Evolutionary conservation across 495 filamentous ascomycete genomes (phyloP).

Genomic region (Penicillium lagena): DNA sequence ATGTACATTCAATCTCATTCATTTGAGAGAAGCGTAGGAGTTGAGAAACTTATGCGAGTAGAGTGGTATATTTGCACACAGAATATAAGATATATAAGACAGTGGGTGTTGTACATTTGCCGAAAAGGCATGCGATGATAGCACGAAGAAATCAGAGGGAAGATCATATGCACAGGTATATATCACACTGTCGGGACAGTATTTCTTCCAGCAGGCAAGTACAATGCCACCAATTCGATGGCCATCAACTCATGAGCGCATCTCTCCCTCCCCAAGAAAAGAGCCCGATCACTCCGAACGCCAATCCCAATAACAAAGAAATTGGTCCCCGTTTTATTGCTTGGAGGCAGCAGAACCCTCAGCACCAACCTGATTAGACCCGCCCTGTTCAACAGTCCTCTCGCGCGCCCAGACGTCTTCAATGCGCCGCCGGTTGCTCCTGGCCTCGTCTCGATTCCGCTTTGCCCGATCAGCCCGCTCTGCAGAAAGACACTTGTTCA

Average conservation of each 20-base stretch:
- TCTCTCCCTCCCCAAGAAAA: neutral
- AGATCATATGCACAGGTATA: no score
- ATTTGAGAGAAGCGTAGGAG: neutral
- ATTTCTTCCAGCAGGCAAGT: no score
- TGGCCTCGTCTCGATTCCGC: slow-evolving; percentile 67
- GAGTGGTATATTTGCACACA: no score
- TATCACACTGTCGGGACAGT: no score
- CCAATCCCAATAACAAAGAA: no score
- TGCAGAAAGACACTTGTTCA: slow-evolving; percentile 74
- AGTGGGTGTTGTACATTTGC: no score
- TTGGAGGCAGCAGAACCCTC: slow-evolving; percentile 6
- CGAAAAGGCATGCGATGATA: no score
- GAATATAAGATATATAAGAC: no score
- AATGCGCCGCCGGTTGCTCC: slow-evolving; percentile 59
- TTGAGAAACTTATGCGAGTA: no score
- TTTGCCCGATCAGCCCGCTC: slow-evolving; percentile 72
- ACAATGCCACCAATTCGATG: no score
- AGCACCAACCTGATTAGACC: neutral
- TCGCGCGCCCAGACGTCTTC: slow-evolving; percentile 70
- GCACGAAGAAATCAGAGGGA: no score
- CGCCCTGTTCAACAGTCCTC: slow-evolving; percentile 19
- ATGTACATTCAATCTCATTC: slow-evolving; percentile 13
- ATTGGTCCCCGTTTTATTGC: slow-evolving; percentile 2
- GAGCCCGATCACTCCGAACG: slow-evolving; percentile 9
- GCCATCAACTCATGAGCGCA: neutral